Evolutionary conservation across 2,329 filamentous ascomycete genomes (phyloP).

Genomic region (Ophiostoma montium): DNA sequence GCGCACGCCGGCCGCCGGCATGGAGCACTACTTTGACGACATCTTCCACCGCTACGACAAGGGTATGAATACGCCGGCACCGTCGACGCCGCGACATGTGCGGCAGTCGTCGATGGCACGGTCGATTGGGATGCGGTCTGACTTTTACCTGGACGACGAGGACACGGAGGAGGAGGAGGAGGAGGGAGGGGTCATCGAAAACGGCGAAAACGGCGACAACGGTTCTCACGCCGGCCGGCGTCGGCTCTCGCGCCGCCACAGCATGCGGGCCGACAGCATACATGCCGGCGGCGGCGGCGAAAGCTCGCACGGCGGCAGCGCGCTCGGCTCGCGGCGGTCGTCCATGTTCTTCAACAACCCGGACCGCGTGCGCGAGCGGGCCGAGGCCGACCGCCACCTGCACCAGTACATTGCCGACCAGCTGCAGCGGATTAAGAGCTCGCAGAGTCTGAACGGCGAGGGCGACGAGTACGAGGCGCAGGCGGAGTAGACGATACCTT

Average conservation of each 20-base stretch:
- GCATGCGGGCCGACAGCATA: background rate
- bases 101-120: slow-evolving; percentile 70
- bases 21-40: slow-evolving; percentile 93
- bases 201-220: slow-evolving; percentile 27
- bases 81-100: slow-evolving; percentile 21
- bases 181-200: slow-evolving; percentile 25
- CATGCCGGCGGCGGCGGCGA: background rate
- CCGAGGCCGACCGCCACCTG: slow-evolving; percentile 54
- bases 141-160: slow-evolving; percentile 34
- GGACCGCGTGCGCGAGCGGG: slow-evolving; percentile 33
- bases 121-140: slow-evolving; percentile 72
- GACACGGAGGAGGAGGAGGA: slow-evolving; percentile 25
- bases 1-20: slow-evolving; percentile 67
- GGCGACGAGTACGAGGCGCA: slow-evolving; percentile 34
- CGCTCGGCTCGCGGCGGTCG: slow-evolving; percentile 14
- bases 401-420: slow-evolving; percentile 73
- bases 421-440: slow-evolving; percentile 55
- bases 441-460: slow-evolving; percentile 20
- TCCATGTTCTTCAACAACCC: slow-evolving; percentile 23
- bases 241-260: background rate
- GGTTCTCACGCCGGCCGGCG: slow-evolving; percentile 10
- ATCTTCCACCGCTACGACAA: slow-evolving; percentile 47
- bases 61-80: background rate
- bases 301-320: background rate
- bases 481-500: slow-evolving; percentile 12